Evolutionary conservation across 73 alveolate genomes (phyloP), one percentile per base, ranked within the genome.

Genomic region (Durusdinium trenchii): DNA sequence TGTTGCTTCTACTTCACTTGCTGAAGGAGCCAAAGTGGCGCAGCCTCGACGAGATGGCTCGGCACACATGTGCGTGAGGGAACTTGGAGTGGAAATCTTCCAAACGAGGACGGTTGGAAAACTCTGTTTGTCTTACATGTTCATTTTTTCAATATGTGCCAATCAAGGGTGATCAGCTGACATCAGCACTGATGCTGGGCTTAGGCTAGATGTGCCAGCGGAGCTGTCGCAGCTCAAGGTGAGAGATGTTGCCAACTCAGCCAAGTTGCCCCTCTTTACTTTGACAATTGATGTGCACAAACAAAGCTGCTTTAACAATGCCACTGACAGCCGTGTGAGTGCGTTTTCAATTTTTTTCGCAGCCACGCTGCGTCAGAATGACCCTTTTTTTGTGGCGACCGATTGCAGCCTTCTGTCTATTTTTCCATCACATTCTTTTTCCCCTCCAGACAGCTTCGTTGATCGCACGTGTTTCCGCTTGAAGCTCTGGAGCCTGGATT

Each of bases 151-250:
- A 36, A 42, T 14, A 28, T 71, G 47, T 3, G 3, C 10, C 18
- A 69, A 10, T 69, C n/a, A 35, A 69, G 43, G 71, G 26, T 57
- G 35, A 57, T 14, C 71, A 18, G 14, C 45, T 14, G 32, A 42
- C 43, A 28, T 71, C 3, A 18, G 36, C 10, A 71, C 26, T 4
- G 40, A 71, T 6, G 23, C 45, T 7, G 48, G 26, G 18, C 73
- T 7, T 43, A 89, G 96, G 96, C 96, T 89, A 16, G 96, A 89
- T 46, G 86, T 89, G 12, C 96, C 96, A 3, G 96, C 96, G 0
- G 96, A 89, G 86, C 81, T 89, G 57, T 89, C 96, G n/a, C 96
- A 89, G 71, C 61, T 89, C 86, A 89, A 89, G 96, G 60, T 61
- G 48, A 43, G 96, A 62, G 96, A 89, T 64, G 96, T 43, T n/a